Conservation (phyloP, 768 basidiomycete genomes). For the Polyporus arcularius region DNA sequence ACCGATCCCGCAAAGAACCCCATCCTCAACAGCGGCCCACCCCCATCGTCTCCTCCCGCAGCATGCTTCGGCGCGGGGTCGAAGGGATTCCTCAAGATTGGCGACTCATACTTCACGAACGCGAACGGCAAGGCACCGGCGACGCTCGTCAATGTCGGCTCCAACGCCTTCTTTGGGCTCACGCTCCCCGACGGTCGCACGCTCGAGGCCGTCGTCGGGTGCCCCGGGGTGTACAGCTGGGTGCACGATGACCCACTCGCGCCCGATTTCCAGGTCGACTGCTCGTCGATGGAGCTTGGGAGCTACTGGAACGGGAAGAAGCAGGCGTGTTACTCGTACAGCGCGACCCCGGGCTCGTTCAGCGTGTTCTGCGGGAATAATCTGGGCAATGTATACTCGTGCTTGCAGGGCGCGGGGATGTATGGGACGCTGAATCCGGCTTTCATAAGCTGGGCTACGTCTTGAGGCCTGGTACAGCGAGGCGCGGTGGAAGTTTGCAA, state of each 20-base stretch:
- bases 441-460: constrained; percentile 6
- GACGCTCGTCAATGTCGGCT: constrained; percentile 7
- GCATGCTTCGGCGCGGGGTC: constrained; percentile 12
- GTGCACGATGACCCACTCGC: not conserved
- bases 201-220: not conserved
- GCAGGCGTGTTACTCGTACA: constrained; percentile 5
- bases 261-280: constrained; percentile 10
- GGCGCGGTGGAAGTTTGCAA: too few species aligned
- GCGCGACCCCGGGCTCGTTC: not conserved
- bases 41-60: not conserved
- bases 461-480: not conserved
- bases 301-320: constrained; percentile 11
- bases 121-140: not conserved
- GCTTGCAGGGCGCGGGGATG: constrained; percentile 2
- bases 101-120: not conserved
- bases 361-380: not conserved
- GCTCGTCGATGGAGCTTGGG: constrained; percentile 9
- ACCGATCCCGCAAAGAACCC: constrained; percentile 1
- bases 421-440: not conserved
- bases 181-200: not conserved
- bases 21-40: not conserved
- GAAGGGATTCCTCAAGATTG: constrained; percentile 7
- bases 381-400: constrained; percentile 3
- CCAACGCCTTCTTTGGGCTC: constrained; percentile 12
- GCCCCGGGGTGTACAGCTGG: constrained; percentile 4